Percentiles rank a stretch among this genome's conserved stretches.
Evolutionary conservation across 148 eudicot genomes (phyloP).

Genomic region (Nepenthes mirabilis): DNA sequence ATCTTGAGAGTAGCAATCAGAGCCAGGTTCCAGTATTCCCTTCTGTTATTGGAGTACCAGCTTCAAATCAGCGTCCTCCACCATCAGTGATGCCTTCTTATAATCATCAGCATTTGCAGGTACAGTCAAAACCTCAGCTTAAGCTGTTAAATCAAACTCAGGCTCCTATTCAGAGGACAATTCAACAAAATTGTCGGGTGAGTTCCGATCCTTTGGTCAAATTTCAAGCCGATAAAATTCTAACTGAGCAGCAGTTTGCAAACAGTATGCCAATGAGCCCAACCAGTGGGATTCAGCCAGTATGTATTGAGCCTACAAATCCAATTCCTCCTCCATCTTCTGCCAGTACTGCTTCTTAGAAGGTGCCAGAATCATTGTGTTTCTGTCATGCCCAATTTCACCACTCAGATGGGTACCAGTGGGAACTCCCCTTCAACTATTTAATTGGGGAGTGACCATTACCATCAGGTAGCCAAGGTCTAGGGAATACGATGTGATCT

Average conservation of each 20-base stretch:
- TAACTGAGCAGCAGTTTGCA: slow-evolving; percentile 18
- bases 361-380: slow-evolving; percentile 28
- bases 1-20: slow-evolving; percentile 34
- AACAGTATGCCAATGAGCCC: slow-evolving; percentile 16
- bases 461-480: slow-evolving; percentile 26
- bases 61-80: slow-evolving; percentile 29
- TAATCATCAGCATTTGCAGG: slow-evolving; percentile 31
- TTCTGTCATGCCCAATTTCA: slow-evolving; percentile 16
- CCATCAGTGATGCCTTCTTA: slow-evolving; percentile 27
- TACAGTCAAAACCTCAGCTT: slow-evolving; percentile 12
- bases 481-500: slow-evolving; percentile 22
- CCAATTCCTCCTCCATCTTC: slow-evolving; percentile 19
- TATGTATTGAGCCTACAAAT: slow-evolving; percentile 15
- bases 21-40: slow-evolving; percentile 26
- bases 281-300: slow-evolving; percentile 15
- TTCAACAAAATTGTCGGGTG: slow-evolving; percentile 33
- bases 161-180: slow-evolving; percentile 25
- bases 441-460: slow-evolving; percentile 26
- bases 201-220: slow-evolving; percentile 32
- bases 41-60: slow-evolving; percentile 18
- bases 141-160: slow-evolving; percentile 40
- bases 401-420: slow-evolving; percentile 21
- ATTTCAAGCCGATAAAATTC: slow-evolving; percentile 26
- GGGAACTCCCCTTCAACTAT: slow-evolving; percentile 22
- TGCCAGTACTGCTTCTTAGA: slow-evolving; percentile 21